Percentiles rank a stretch among this genome's conserved stretches.
phyloP scores from a whole-genome alignment of 2,329 filamentous ascomycete species.

The Fusarium pseudograminearum region DNA sequence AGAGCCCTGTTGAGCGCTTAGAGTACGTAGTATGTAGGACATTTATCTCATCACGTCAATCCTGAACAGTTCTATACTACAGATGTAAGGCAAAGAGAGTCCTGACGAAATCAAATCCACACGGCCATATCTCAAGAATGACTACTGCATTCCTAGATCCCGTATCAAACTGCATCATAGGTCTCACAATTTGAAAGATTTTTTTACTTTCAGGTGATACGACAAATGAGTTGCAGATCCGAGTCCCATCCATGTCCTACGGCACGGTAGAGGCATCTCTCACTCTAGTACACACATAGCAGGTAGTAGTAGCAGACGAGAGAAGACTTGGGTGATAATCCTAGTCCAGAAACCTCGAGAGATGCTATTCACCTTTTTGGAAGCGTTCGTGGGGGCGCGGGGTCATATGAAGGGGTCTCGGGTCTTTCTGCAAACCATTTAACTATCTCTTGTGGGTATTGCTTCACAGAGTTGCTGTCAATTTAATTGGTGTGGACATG shows the following conservation, averaged over 20 bases:
- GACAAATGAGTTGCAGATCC: neutral
- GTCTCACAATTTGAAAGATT: neutral
- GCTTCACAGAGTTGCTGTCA: neutral
- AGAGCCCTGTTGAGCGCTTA: conserved; percentile 1
- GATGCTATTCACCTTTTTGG: conserved; percentile 1
- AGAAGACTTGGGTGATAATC: no score
- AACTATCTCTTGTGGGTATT: neutral
- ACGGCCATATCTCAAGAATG: neutral
- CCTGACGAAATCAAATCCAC: neutral
- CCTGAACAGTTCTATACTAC: neutral
- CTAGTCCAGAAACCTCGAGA: neutral
- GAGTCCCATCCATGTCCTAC: neutral
- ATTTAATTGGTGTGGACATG: neutral
- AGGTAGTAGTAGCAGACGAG: neutral
- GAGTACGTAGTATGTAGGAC: neutral
- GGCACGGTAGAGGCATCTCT: neutral
- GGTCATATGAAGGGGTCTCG: conserved; percentile 2
- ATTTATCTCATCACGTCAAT: conserved; percentile 11
- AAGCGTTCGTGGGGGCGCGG: conserved; percentile 8
- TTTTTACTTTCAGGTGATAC: neutral
- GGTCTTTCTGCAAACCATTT: conserved; percentile 4
- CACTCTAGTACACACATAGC: neutral
- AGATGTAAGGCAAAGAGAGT: neutral
- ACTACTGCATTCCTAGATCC: neutral
- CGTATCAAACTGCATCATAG: neutral